phyloP scores from a whole-genome alignment of 495 filamentous ascomycete species.

The Thermothielavioides terrestris region DNA sequence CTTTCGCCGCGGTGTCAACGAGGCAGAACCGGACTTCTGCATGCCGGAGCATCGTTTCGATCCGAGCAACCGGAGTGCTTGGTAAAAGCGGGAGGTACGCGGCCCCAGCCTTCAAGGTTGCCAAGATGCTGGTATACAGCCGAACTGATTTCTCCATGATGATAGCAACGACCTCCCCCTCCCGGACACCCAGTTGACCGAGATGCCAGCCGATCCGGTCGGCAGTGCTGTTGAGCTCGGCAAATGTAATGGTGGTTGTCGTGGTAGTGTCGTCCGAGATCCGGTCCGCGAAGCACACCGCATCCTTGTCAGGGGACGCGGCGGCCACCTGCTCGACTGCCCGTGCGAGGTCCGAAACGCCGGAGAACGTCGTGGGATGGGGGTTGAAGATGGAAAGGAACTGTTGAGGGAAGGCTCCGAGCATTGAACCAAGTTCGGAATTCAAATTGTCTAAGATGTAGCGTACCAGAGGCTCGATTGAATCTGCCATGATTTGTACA shows the following conservation, averaged over 20 bases:
- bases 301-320: constrained; percentile 42
- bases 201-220: constrained; percentile 58
- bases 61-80: constrained; percentile 48
- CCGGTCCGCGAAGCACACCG: constrained; percentile 50
- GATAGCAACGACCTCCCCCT: constrained; percentile 53
- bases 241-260: constrained; percentile 47
- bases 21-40: constrained; percentile 43
- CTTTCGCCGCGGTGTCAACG: constrained; percentile 20
- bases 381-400: constrained; percentile 44
- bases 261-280: constrained; percentile 26
- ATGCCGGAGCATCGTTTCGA: constrained; percentile 46
- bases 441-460: constrained; percentile 33
- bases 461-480: constrained; percentile 28
- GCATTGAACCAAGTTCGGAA: constrained; percentile 23
- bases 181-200: constrained; percentile 30
- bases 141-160: constrained; percentile 61
- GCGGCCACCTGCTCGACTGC: constrained; percentile 46
- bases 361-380: constrained; percentile 12
- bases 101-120: constrained; percentile 59
- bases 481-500: constrained; percentile 37
- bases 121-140: constrained; percentile 63
- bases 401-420: constrained; percentile 24
- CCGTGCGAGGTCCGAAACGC: constrained; percentile 33
- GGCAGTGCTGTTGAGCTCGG: constrained; percentile 49
- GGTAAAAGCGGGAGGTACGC: constrained; percentile 66